These are phyloP conservation scores for Senna tora DNA, from an alignment of 306 rosid species.

Conservation along the genomic window DNA sequence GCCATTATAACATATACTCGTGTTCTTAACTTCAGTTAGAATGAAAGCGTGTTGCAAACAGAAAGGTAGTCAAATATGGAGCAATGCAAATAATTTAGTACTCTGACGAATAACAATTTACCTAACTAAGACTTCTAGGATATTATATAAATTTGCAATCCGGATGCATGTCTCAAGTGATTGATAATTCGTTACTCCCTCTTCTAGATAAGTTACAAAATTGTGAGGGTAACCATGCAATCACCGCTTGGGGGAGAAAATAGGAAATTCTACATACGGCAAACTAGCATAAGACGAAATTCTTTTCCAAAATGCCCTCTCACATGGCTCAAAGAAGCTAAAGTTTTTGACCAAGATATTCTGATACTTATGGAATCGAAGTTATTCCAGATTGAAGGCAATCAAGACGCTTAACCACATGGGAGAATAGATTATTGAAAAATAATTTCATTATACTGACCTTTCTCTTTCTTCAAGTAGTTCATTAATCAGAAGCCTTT, in stretches of 20 bases:
- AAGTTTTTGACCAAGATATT: conserved; percentile 6
- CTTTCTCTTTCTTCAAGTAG: conserved; percentile 78
- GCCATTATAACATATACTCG: not conserved
- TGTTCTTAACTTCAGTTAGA: conserved; percentile 10
- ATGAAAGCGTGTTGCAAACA: not conserved
- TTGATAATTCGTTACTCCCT: not conserved
- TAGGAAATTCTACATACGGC: not conserved
- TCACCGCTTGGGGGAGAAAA: not conserved
- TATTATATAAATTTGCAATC: not conserved
- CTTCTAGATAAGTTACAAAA: not conserved
- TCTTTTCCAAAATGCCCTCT: not conserved
- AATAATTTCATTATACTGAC: conserved; percentile 45
- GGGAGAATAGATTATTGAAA: conserved; percentile 25
- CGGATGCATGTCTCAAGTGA: conserved; percentile 29
- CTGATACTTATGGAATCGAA: conserved; percentile 15
- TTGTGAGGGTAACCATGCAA: not conserved
- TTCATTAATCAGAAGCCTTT: conserved; percentile 63
- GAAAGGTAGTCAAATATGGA: not conserved
- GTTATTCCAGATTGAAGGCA: conserved; percentile 26
- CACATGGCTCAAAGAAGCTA: not conserved
- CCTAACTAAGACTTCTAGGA: not conserved
- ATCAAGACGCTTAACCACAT: not conserved
- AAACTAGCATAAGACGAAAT: not conserved
- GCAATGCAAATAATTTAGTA: not conserved
- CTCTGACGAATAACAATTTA: not conserved